Evolutionary conservation across 306 rosid genomes (phyloP).

Genomic region (Comarum palustre): DNA sequence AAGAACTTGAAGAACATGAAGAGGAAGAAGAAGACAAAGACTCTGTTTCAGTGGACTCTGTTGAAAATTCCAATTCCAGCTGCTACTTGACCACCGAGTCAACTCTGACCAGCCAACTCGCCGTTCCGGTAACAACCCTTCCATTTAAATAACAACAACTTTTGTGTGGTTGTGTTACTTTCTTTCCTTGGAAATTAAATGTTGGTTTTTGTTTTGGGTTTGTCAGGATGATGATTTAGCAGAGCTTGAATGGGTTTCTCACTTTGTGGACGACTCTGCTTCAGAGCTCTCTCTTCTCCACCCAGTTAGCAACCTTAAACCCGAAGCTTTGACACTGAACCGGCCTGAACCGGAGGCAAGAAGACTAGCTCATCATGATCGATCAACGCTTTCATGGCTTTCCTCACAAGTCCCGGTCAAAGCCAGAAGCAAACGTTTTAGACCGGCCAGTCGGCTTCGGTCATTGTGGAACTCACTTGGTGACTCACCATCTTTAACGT

Average conservation of each 20-base stretch:
- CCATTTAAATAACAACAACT: neutral
- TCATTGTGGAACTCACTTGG: slow-evolving; percentile 24
- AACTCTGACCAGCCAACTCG: slow-evolving; percentile 48
- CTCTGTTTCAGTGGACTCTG: slow-evolving; percentile 46
- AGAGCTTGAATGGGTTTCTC: slow-evolving; percentile 90
- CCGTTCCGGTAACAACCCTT: slow-evolving; percentile 59
- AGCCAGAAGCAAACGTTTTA: slow-evolving; percentile 46
- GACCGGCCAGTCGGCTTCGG: slow-evolving; percentile 32
- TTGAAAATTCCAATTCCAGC: slow-evolving; percentile 42
- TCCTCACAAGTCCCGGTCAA: slow-evolving; percentile 45
- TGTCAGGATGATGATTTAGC: slow-evolving; percentile 73
- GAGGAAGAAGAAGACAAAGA: slow-evolving; percentile 33
- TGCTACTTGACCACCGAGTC: slow-evolving; percentile 37
- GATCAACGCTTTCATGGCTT: slow-evolving; percentile 30
- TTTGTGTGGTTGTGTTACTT: neutral
- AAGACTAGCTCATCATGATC: neutral
- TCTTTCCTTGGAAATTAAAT: neutral
- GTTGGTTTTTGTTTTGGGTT: slow-evolving; percentile 3
- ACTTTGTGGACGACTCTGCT: slow-evolving; percentile 73
- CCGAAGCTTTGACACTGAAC: slow-evolving; percentile 10
- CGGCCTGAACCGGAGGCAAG: slow-evolving; percentile 40
- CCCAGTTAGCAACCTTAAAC: slow-evolving; percentile 32
- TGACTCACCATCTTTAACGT: slow-evolving; percentile 28
- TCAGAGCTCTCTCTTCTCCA: slow-evolving; percentile 48
- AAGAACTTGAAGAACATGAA: neutral